Evolutionary conservation across 345 rosid genomes (phyloP), one percentile per base, ranked within the genome.

Genomic region (Dimocarpus longan): DNA sequence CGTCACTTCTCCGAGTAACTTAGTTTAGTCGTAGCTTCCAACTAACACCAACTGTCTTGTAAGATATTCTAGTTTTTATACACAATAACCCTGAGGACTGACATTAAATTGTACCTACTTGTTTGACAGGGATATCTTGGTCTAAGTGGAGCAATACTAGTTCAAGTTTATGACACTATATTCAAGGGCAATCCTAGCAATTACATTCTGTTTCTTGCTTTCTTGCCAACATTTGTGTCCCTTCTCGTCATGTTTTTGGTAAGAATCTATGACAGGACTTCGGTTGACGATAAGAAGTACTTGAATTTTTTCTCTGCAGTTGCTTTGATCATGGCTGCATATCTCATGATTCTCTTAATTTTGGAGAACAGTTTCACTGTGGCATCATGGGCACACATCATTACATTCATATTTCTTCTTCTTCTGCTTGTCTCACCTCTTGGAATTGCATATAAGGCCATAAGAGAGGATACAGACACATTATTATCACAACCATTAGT

Each of bases 101-200:
- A 32, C 37, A 46, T 46, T 46, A 46, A 46, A 7, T 46, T 1
- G 52, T 46, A 11, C 12, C 8, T 46, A 7, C 7, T 70, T 83
- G 26, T 28, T 80, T 77, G 60, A 22, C 90, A 95, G 99, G 98
- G 97, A 0, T 95, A 88, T 88, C 93, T 93, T 21, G 99, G 99
- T 78, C 86, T 95, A 78, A 90, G 99, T 10, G 95, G 98, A 73
- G 99, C 97, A 10, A 87, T 91, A 3, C 76, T 95, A 2, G 91
- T 95, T 81, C 97, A 90, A 79, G 72, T 88, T 43, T 95, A 93
- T 22, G 78, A 88, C 39, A 89, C 96, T 1, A 71, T 88, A 21
- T 90, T 83, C 18, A 79, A 84, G 72, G 93, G 88, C 50, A 70
- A 90, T 50, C 93, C 95, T 0, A 82, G 85, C 37, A 79, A 88